Evolutionary conservation across 1,284 basidiomycete genomes (phyloP).

Genomic region (Cyathus olla): DNA sequence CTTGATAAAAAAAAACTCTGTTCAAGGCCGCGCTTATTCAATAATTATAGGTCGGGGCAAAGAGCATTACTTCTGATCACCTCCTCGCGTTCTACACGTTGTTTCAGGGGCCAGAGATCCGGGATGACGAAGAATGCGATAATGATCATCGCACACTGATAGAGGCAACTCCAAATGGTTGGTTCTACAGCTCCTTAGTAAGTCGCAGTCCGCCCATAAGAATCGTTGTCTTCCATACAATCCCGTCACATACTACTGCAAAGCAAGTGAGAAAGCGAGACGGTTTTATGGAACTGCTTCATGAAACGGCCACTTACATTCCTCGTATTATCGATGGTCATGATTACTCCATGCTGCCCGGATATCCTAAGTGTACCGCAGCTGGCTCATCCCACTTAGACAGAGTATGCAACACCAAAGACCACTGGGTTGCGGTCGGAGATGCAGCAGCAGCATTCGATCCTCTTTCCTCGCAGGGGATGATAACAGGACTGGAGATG

Average conservation of each 20-base stretch:
- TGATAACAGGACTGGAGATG: slow-evolving; percentile 43
- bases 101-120: slow-evolving; percentile 17
- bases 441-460: slow-evolving; percentile 51
- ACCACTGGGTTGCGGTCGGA: slow-evolving; percentile 44
- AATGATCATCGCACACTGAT: slow-evolving; percentile 44
- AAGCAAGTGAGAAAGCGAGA: slow-evolving; percentile 33
- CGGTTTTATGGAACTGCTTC: slow-evolving; percentile 40
- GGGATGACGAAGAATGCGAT: slow-evolving; percentile 19
- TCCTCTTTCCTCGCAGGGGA: slow-evolving; percentile 50
- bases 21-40: background rate
- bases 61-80: slow-evolving; percentile 27
- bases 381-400: slow-evolving; percentile 36
- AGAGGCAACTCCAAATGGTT: slow-evolving; percentile 42
- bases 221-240: slow-evolving; percentile 44
- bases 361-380: slow-evolving; percentile 34
- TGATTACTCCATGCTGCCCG: slow-evolving; percentile 20
- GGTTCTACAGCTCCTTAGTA: slow-evolving; percentile 48
- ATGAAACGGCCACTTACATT: slow-evolving; percentile 26
- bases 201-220: slow-evolving; percentile 25
- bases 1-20: background rate
- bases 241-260: slow-evolving; percentile 31
- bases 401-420: slow-evolving; percentile 19
- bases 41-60: slow-evolving; percentile 34
- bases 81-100: slow-evolving; percentile 45
- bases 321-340: slow-evolving; percentile 16